These are phyloP conservation scores for Glycyrrhiza uralensis DNA, from an alignment of 306 rosid species.

Conservation along the genomic window DNA sequence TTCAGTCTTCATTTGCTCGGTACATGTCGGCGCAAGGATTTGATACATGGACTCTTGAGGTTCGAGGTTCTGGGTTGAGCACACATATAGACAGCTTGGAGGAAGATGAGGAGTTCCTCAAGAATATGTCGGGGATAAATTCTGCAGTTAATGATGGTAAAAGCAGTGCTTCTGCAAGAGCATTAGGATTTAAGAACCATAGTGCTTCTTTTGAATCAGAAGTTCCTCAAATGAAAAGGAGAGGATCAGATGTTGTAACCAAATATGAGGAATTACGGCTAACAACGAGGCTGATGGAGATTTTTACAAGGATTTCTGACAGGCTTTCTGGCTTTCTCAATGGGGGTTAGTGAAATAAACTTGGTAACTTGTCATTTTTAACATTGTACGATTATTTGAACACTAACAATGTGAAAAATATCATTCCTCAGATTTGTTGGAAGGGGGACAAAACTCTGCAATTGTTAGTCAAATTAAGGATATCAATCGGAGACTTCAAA, in stretches of 20 bases:
- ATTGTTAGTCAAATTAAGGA: conserved; percentile 36
- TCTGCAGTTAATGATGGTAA: conserved; percentile 23
- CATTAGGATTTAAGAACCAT: not conserved
- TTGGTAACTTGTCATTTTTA: not conserved
- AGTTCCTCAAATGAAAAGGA: conserved; percentile 8
- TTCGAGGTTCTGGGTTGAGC: conserved; percentile 89
- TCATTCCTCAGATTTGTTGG: conserved; percentile 19
- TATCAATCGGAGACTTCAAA: conserved; percentile 37
- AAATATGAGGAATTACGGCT: conserved; percentile 23
- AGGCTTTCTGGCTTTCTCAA: conserved; percentile 32
- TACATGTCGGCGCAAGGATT: conserved; percentile 78
- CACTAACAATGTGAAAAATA: not conserved
- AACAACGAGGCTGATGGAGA: conserved; percentile 22
- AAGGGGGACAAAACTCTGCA: conserved; percentile 28
- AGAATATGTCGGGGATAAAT: conserved; percentile 6
- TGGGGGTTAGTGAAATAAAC: conserved; percentile 36
- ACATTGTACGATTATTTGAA: conserved; percentile 11
- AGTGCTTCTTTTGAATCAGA: conserved; percentile 29
- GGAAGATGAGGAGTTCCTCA: conserved; percentile 15
- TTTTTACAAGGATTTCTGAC: conserved; percentile 33
- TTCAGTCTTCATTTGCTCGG: conserved; percentile 82
- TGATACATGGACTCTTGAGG: conserved; percentile 92
- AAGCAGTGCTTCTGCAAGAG: conserved; percentile 7
- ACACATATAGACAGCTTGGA: conserved; percentile 31
- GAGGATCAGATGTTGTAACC: conserved; percentile 10